These are phyloP conservation scores for Eragrostis nindensis DNA, from an alignment of 176 grass and related monocot genomes.

Conservation along the genomic window DNA sequence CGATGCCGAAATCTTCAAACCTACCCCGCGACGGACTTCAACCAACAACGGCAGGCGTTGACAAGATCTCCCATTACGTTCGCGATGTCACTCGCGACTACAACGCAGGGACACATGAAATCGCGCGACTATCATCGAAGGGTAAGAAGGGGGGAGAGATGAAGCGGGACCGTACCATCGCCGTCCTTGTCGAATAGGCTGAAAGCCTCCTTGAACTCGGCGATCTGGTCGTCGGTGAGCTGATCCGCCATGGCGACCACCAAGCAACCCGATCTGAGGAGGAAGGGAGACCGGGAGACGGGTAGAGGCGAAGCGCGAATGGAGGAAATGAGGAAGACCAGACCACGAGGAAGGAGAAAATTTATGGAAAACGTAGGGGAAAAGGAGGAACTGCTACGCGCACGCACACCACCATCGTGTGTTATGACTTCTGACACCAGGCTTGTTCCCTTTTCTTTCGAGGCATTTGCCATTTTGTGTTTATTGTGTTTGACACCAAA, in stretches of 20 bases:
- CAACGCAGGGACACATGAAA: background rate
- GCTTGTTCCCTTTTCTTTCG: too few species aligned
- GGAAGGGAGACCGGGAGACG: background rate
- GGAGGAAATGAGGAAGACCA: background rate
- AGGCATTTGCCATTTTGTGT: too few species aligned
- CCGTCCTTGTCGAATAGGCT: conserved; percentile 96
- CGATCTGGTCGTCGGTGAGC: conserved; percentile 85
- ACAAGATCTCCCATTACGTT: background rate
- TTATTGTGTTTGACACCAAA: too few species aligned
- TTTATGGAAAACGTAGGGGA: background rate
- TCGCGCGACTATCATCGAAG: background rate
- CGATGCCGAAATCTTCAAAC: background rate
- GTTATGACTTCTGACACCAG: too few species aligned
- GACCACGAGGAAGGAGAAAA: background rate
- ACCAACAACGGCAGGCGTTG: background rate
- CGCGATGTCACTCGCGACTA: background rate
- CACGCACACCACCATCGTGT: background rate
- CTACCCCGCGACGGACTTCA: background rate
- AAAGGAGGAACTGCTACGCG: background rate
- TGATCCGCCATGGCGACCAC: conserved; percentile 60
- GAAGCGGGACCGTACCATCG: conserved; percentile 45
- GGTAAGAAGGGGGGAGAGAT: too few species aligned
- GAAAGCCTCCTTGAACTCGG: conserved; percentile 96
- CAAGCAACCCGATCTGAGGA: conserved; percentile 18
- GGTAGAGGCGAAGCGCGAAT: conserved; percentile 27